These are phyloP conservation scores for Cetradonia linearis DNA, from an alignment of 495 filamentous ascomycete genomes.

Conservation along the genomic window DNA sequence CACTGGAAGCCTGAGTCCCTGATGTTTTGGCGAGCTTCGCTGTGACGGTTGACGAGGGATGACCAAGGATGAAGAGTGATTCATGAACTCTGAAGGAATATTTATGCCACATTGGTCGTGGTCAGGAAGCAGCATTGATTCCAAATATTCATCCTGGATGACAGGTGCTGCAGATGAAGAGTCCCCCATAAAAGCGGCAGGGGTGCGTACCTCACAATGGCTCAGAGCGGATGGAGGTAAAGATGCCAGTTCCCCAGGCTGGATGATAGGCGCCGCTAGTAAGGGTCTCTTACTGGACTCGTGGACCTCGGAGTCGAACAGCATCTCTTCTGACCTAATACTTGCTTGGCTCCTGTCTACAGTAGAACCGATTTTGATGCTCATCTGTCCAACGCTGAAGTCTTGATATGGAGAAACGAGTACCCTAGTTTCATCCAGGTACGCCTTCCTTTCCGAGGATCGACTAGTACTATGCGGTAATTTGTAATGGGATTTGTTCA, in stretches of 20 bases:
- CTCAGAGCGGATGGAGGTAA: neutral
- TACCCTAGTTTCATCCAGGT: neutral
- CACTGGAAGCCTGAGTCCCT: neutral
- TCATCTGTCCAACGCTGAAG: neutral
- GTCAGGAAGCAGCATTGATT: neutral
- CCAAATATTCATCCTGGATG: too few relatives aligned
- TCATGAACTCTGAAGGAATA: neutral
- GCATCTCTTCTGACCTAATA: constrained; percentile 10
- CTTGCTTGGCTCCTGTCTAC: neutral
- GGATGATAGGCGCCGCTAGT: neutral
- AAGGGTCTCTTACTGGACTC: neutral
- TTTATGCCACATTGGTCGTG: neutral
- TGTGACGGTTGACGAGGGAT: neutral
- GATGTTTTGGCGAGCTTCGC: neutral
- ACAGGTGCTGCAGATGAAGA: neutral
- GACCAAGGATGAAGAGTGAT: neutral
- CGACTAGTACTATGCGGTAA: neutral
- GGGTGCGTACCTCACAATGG: neutral
- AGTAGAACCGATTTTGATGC: constrained; percentile 12
- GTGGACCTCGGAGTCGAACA: constrained; percentile 2
- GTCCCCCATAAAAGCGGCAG: neutral
- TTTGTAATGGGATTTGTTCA: neutral
- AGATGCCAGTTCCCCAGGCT: neutral
- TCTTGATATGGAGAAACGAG: neutral
- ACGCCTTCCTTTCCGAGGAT: neutral